These are phyloP conservation scores for Fusarium secorum DNA, from an alignment of 2,329 filamentous ascomycete genomes.

Conservation along the genomic window DNA sequence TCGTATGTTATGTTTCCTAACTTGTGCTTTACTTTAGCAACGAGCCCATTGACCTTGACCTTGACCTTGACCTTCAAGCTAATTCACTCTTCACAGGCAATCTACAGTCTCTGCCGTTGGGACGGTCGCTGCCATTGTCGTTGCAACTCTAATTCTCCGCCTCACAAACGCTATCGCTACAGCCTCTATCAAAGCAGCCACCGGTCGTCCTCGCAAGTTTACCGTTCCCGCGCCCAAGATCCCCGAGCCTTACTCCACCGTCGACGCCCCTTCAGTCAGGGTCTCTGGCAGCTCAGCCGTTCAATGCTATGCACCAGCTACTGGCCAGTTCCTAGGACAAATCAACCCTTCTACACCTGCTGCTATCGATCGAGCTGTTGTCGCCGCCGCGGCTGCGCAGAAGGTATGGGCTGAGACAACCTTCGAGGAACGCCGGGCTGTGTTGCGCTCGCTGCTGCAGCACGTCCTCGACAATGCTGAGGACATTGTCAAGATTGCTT, in stretches of 20 bases:
- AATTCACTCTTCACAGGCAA: constrained; percentile 30
- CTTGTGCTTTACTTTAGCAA: background rate
- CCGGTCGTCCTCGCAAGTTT: constrained; percentile 62
- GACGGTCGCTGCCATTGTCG: constrained; percentile 43
- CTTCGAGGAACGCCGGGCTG: constrained; percentile 78
- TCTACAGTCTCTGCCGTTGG: constrained; percentile 41
- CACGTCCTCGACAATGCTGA: constrained; percentile 90
- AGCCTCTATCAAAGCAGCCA: constrained; percentile 40
- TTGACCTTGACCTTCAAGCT: constrained; percentile 9
- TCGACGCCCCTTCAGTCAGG: constrained; percentile 69
- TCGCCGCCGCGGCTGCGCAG: constrained; percentile 78
- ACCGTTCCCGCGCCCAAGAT: constrained; percentile 68
- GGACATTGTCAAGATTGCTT: constrained; percentile 83
- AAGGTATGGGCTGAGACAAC: constrained; percentile 77
- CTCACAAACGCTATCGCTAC: constrained; percentile 36
- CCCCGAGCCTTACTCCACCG: constrained; percentile 63
- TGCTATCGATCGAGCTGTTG: constrained; percentile 81
- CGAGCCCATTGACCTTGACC: constrained; percentile 3
- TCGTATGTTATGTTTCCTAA: constrained; percentile 33
- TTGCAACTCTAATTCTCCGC: constrained; percentile 45
- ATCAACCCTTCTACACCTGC: constrained; percentile 79
- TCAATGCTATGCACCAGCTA: constrained; percentile 89
- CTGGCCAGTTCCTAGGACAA: constrained; percentile 80
- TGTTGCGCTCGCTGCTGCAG: constrained; percentile 82
- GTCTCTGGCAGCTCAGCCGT: constrained; percentile 72